Conservation (phyloP, 805 yeast genomes). For the Komagataella phaffii region DNA sequence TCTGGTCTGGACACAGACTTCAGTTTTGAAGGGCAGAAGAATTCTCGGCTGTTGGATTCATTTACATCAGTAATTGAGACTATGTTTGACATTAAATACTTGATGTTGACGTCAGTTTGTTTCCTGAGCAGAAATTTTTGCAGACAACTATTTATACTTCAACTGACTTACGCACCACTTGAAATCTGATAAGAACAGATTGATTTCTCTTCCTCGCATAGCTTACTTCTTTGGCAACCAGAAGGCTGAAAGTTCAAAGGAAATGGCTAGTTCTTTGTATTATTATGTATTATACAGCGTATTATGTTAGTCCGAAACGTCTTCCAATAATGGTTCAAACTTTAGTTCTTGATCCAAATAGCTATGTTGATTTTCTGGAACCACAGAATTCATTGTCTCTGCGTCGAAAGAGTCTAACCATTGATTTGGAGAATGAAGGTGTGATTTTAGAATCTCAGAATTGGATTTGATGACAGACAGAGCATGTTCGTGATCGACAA, state of each 20-base stretch:
- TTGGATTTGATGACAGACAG: not conserved
- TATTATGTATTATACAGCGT: not conserved
- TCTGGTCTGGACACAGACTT: too few species aligned
- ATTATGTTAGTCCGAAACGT: not conserved
- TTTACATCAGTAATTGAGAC: too few species aligned
- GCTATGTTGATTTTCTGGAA: not conserved
- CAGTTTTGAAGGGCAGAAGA: too few species aligned
- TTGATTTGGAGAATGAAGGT: not conserved
- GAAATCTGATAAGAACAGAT: too few species aligned
- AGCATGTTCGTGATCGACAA: constrained; percentile 10
- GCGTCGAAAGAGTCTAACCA: not conserved
- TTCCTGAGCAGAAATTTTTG: too few species aligned
- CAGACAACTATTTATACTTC: too few species aligned
- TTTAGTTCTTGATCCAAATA: not conserved
- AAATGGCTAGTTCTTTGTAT: not conserved
- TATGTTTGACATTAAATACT: too few species aligned
- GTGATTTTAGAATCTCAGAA: not conserved
- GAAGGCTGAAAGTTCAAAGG: not conserved
- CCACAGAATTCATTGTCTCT: not conserved
- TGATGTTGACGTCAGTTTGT: too few species aligned
- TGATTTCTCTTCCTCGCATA: too few species aligned
- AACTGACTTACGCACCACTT: too few species aligned
- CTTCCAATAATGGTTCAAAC: not conserved
- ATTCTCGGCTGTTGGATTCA: too few species aligned
- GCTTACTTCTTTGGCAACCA: too few species aligned